phyloP scores from a whole-genome alignment of 768 basidiomycete genomes.

The Asterophora parasitica region DNA sequence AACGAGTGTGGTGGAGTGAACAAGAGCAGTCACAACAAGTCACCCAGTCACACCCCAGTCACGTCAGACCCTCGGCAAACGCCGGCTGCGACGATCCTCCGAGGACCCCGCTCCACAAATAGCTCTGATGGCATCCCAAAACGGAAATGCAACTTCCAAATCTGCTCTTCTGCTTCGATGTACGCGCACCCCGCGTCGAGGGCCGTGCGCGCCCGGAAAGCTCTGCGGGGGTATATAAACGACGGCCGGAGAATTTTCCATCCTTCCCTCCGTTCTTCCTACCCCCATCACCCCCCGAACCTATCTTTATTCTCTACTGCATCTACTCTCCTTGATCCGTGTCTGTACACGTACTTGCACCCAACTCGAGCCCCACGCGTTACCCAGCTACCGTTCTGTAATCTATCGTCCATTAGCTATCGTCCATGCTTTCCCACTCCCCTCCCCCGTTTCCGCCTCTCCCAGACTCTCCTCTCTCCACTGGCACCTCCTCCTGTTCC shows the following conservation, averaged over 20 bases:
- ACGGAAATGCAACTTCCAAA: background rate
- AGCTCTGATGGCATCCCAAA: background rate
- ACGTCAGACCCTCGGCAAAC: too few species aligned
- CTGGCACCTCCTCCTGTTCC: background rate
- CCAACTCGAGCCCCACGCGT: constrained; percentile 10
- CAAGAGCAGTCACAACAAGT: too few species aligned
- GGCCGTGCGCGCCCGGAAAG: background rate
- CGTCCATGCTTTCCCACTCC: background rate
- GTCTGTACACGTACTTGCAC: constrained; percentile 7
- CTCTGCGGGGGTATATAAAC: constrained; percentile 2
- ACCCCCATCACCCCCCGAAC: background rate
- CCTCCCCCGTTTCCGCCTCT: constrained; percentile 10
- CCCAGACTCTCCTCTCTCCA: constrained; percentile 5
- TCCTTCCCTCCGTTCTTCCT: background rate
- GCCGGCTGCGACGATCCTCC: constrained; percentile 10
- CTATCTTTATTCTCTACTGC: constrained; percentile 5
- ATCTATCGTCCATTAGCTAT: background rate
- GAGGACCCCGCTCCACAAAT: constrained; percentile 1
- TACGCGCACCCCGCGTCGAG: background rate
- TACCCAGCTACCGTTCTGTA: background rate
- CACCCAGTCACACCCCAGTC: too few species aligned
- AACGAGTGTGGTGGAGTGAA: constrained; percentile 10
- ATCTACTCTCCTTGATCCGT: background rate
- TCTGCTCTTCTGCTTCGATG: background rate
- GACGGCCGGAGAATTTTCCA: background rate